These are phyloP conservation scores for Euryodendron excelsum DNA, from an alignment of 148 eudicot genomes.

Conservation along the genomic window DNA sequence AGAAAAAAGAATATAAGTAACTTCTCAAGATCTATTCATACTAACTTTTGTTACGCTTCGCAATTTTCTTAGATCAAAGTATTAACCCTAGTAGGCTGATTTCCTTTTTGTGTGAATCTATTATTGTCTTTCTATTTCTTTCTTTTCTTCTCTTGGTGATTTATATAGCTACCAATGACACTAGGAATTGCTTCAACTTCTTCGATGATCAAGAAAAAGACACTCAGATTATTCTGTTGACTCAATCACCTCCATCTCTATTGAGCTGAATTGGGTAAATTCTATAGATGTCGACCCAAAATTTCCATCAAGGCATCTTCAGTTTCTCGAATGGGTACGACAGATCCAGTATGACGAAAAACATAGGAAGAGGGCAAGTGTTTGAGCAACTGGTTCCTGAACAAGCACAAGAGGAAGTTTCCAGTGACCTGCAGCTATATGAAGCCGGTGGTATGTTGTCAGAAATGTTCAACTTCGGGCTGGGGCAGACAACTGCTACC, in stretches of 20 bases:
- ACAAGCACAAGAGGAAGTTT: background rate
- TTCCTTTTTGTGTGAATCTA: background rate
- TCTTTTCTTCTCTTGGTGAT: background rate
- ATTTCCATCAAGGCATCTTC: conserved; percentile 18
- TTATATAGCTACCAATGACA: background rate
- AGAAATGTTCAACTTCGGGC: conserved; percentile 19
- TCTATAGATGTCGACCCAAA: conserved; percentile 17
- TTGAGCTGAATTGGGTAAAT: background rate
- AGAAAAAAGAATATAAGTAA: too few relatives aligned
- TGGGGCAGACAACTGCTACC: background rate
- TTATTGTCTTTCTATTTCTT: background rate
- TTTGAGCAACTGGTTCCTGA: conserved; percentile 7
- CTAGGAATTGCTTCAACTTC: background rate
- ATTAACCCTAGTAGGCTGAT: background rate
- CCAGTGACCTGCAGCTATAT: conserved; percentile 12
- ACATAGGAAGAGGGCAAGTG: conserved; percentile 24
- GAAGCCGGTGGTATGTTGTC: conserved; percentile 25
- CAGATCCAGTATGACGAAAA: conserved; percentile 21
- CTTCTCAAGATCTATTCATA: too few relatives aligned
- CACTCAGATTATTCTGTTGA: background rate
- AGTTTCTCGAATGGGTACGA: conserved; percentile 22
- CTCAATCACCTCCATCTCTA: background rate
- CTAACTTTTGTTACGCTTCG: background rate
- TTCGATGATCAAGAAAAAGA: background rate
- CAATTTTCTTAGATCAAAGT: background rate